Percentiles rank a stretch among this genome's conserved stretches.
These are phyloP conservation scores for Polygonum maritimum DNA, from an alignment of 148 eudicot genomes.

Conservation along the genomic window DNA sequence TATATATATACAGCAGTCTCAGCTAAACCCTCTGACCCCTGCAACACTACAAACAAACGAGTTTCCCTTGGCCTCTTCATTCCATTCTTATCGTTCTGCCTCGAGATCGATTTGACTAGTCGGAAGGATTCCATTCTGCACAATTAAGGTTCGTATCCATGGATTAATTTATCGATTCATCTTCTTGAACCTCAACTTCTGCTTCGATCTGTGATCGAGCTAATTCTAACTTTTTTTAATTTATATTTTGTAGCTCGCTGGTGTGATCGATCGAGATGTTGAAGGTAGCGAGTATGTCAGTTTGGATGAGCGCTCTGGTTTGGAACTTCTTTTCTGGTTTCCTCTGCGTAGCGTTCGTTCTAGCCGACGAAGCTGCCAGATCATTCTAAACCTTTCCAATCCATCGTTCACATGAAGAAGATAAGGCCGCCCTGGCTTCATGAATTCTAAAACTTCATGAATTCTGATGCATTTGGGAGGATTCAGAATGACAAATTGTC, in stretches of 20 bases:
- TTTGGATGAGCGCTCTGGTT: background rate
- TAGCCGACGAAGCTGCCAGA: background rate
- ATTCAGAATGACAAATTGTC: background rate
- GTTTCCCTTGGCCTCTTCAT: background rate
- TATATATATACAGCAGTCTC: background rate
- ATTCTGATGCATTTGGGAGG: background rate
- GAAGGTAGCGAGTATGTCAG: background rate
- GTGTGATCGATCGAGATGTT: background rate
- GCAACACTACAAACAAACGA: background rate
- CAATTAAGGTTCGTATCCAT: background rate
- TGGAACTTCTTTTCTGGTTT: background rate
- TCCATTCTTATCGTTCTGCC: background rate
- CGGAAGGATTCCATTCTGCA: background rate
- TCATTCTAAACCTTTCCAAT: too few species aligned
- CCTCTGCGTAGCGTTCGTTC: background rate
- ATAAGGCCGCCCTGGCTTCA: too few species aligned
- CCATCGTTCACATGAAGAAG: too few species aligned
- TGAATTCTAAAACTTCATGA: too few species aligned
- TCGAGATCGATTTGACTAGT: background rate
- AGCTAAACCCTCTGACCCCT: background rate
- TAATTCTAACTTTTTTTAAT: background rate
- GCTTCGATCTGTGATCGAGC: background rate
- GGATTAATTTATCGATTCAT: background rate
- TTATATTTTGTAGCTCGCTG: background rate
- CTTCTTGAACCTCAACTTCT: background rate